Evolutionary conservation across 768 basidiomycete species (phyloP).

Genomic region (Boletus huronensis): DNA sequence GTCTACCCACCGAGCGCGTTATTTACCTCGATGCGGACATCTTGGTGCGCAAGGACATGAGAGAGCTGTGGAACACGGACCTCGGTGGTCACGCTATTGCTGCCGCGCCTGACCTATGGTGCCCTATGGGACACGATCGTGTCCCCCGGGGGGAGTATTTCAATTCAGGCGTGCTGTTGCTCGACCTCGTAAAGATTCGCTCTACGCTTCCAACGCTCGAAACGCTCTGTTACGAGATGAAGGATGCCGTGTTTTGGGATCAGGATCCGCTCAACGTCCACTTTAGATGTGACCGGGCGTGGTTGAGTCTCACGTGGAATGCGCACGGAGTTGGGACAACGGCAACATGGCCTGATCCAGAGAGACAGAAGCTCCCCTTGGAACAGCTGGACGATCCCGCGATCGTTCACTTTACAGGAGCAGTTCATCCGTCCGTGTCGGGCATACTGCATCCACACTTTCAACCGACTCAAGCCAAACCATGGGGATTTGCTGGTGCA

Average conservation of each 20-base stretch:
- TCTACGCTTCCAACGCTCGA: not conserved
- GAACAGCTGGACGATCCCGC: not conserved
- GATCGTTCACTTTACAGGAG: not conserved
- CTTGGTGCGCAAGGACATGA: not conserved
- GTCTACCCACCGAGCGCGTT: not conserved
- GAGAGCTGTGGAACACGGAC: not conserved
- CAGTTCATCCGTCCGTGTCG: not conserved
- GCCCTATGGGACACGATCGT: not conserved
- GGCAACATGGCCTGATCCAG: not conserved
- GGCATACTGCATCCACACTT: not conserved
- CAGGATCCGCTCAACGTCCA: not conserved
- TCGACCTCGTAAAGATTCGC: not conserved
- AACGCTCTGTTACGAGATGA: not conserved
- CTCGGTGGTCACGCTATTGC: not conserved
- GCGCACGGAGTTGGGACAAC: not conserved
- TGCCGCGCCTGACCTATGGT: not conserved
- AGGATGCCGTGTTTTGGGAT: not conserved
- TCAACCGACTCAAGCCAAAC: slow-evolving; percentile 35
- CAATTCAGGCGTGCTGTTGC: not conserved
- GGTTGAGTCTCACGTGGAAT: not conserved
- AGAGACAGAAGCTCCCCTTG: not conserved
- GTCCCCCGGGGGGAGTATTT: not conserved
- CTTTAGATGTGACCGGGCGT: not conserved
- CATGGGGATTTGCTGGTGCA: slow-evolving; percentile 49
- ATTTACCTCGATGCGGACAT: not conserved